Percentiles rank a stretch among this genome's conserved stretches.
Conservation (phyloP, 2,329 filamentous ascomycete species). For the Diaporthe ilicicola region DNA sequence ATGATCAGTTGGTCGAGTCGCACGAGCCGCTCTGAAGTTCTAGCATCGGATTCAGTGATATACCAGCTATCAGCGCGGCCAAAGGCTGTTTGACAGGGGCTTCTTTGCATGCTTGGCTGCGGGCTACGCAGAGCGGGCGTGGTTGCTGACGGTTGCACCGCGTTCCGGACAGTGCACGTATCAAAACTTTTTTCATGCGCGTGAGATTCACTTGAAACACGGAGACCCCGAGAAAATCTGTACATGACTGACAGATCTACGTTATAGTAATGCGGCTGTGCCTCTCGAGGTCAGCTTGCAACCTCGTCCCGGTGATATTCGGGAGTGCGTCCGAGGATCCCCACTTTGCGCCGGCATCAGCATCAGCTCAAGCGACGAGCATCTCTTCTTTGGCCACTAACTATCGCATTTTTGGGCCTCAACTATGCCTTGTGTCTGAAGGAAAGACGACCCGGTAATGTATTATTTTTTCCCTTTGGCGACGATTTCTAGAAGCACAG, state of each 20-base stretch:
- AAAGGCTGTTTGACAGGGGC: neutral
- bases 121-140: conserved; percentile 17
- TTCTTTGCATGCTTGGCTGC: neutral
- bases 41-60: no score
- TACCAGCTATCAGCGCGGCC: neutral
- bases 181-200: neutral
- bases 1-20: no score
- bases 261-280: no score
- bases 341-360: no score
- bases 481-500: neutral
- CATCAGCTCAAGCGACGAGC: no score
- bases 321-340: neutral
- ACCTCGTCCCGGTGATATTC: neutral
- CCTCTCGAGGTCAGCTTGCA: neutral
- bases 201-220: conserved; percentile 5
- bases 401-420: neutral
- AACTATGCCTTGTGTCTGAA: neutral
- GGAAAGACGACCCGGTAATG: neutral
- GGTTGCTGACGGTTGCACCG: conserved; percentile 13
- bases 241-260: neutral
- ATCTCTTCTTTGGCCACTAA: no score
- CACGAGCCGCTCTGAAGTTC: no score
- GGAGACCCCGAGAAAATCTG: neutral
- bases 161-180: neutral
- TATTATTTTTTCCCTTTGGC: neutral